Evolutionary conservation across 2,329 filamentous ascomycete genomes (phyloP).

Genomic region (Nigrospora osmanthi): DNA sequence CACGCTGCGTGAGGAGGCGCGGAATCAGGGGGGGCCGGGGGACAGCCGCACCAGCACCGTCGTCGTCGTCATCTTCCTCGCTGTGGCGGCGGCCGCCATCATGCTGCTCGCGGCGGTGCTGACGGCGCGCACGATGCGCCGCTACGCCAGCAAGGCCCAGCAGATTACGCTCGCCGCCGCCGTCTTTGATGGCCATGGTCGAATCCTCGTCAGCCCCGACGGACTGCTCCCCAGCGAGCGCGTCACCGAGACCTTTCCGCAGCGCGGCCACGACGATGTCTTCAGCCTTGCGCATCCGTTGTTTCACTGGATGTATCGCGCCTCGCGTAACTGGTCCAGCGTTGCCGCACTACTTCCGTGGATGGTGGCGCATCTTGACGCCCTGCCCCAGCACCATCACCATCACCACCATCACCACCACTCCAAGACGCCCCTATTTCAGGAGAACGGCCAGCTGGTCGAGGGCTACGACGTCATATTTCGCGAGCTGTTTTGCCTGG

Average conservation of each 20-base stretch:
- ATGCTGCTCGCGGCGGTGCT: slow-evolving; percentile 48
- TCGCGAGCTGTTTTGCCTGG: slow-evolving; percentile 75
- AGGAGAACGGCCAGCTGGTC: slow-evolving; percentile 49
- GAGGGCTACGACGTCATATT: slow-evolving; percentile 72
- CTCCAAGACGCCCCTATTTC: slow-evolving; percentile 25
- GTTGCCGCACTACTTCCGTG: slow-evolving; percentile 60
- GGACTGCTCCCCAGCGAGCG: slow-evolving; percentile 65
- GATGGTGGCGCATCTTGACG: slow-evolving; percentile 64
- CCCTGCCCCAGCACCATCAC: slow-evolving; percentile 30
- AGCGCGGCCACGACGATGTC: slow-evolving; percentile 62
- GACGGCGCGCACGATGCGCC: slow-evolving; percentile 42
- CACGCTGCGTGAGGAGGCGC: slow-evolving; percentile 37
- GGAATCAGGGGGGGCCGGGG: slow-evolving; percentile 20
- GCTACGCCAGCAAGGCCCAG: slow-evolving; percentile 50
- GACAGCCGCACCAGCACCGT: slow-evolving; percentile 48
- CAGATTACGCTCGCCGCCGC: slow-evolving; percentile 53
- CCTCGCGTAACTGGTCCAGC: slow-evolving; percentile 68
- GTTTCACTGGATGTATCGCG: slow-evolving; percentile 82
- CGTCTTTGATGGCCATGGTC: slow-evolving; percentile 59
- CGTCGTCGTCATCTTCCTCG: slow-evolving; percentile 64
- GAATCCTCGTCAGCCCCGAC: slow-evolving; percentile 61
- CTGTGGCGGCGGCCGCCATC: slow-evolving; percentile 50
- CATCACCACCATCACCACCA: slow-evolving; percentile 28
- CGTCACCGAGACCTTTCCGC: slow-evolving; percentile 70
- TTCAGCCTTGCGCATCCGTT: slow-evolving; percentile 71